phyloP scores from a whole-genome alignment of 2,329 filamentous ascomycete genomes.

The Drechslerella dactyloides region DNA sequence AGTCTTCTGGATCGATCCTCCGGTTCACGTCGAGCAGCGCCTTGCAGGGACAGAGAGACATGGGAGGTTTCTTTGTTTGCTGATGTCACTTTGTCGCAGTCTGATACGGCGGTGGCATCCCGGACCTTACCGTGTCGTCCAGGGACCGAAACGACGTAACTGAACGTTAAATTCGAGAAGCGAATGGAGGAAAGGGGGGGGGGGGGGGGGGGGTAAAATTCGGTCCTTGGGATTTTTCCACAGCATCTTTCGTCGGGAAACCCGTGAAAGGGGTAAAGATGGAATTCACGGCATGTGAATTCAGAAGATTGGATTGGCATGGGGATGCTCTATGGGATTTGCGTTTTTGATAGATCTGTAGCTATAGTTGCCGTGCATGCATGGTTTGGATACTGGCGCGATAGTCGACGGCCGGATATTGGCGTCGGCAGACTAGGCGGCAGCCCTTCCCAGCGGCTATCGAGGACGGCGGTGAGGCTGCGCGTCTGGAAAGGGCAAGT shows the following conservation, averaged over 20 bases:
- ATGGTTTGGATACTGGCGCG: not conserved
- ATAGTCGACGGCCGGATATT: slow-evolving; percentile 1
- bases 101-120: slow-evolving; percentile 34
- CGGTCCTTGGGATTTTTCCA: too few species aligned
- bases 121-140: slow-evolving; percentile 10
- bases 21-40: not conserved
- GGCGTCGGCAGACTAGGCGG: not conserved
- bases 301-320: too few species aligned
- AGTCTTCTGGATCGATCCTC: not conserved
- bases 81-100: slow-evolving; percentile 30
- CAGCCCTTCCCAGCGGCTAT: not conserved
- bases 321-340: too few species aligned
- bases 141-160: slow-evolving; percentile 5
- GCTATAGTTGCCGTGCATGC: slow-evolving; percentile 2
- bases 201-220: too few species aligned
- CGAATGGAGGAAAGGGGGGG: slow-evolving; percentile 18
- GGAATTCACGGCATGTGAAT: too few species aligned
- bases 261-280: too few species aligned
- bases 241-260: too few species aligned
- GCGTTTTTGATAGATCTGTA: not conserved
- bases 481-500: not conserved
- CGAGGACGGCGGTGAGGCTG: not conserved
- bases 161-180: slow-evolving; percentile 26
- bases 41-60: not conserved
- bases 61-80: not conserved